Percentiles rank a stretch among this genome's conserved stretches.
These are phyloP conservation scores for Calonectria montana DNA, from an alignment of 2,329 filamentous ascomycete genomes.

Conservation along the genomic window DNA sequence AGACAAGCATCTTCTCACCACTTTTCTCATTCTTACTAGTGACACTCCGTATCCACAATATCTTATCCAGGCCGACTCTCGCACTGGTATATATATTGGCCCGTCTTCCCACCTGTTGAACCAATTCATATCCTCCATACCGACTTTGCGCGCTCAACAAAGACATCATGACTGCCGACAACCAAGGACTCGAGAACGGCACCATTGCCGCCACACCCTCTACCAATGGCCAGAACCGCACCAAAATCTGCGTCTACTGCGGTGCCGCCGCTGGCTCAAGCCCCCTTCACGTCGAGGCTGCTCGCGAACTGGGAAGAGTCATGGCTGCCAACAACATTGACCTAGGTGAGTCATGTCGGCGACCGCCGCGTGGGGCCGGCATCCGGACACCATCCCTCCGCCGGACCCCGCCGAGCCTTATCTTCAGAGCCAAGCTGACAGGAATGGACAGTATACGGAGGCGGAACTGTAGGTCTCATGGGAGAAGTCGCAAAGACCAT, in stretches of 20 bases:
- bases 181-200: constrained; percentile 40
- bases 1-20: constrained; percentile 24
- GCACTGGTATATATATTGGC: background rate
- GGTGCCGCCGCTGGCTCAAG: constrained; percentile 81
- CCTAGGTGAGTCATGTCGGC: constrained; percentile 64
- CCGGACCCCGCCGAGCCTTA: background rate
- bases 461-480: constrained; percentile 95
- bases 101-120: background rate
- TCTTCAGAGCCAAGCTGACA: background rate
- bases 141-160: constrained; percentile 3
- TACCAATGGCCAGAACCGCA: constrained; percentile 49
- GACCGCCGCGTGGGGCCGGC: background rate
- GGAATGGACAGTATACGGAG: constrained; percentile 79
- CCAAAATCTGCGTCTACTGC: constrained; percentile 95
- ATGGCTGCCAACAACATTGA: constrained; percentile 83
- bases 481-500: constrained; percentile 91
- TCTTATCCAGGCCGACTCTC: background rate
- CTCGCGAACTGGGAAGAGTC: constrained; percentile 76
- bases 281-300: constrained; percentile 81
- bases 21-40: constrained; percentile 18
- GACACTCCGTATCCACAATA: background rate
- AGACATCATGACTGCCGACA: constrained; percentile 45
- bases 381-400: background rate
- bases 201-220: constrained; percentile 37
- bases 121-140: background rate